Base-by-base conservation (phyloP, 768 basidiomycete genomes). In the Macrocybe gigantea region DNA sequence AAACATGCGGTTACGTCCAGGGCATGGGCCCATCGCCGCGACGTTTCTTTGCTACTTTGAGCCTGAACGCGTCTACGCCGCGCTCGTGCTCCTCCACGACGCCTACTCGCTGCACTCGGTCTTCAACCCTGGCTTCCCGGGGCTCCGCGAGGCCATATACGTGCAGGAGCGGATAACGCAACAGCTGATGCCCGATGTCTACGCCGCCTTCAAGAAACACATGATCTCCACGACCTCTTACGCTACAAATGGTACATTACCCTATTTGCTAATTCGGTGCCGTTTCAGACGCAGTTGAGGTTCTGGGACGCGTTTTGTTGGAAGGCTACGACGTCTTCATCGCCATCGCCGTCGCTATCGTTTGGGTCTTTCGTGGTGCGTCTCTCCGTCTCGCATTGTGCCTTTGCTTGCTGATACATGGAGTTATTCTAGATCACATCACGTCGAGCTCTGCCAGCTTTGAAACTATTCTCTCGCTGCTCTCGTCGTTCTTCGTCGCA, bases 161-260 rank as follows among this genome's bases (percentile, higher is more conserved):
- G 79, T 97, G 6, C 94, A 97, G 61, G 95, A 99, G 61, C 80
- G 87, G 39, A 76, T 96, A 38, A 89, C 83, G 63, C 81, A 94
- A 63, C 73, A 75, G 51, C 11, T 88, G 72, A 86, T 98, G 84
- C 96, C 96, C 0, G 83, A 79, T 29, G 91, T 98, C 29, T 94
- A 88, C 57, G 73, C 72, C 13, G 83, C 89, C 13, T 93, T 97
- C 68, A 80, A 83, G 69, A 85, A 80, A 57, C 85, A 97, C 57
- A 86, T 80, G 78, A 87, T 99, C 49, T 88, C 88, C 6, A 93
- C 92, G 9, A 94, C 93, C 30, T 82, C 91, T 13, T 99, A 95
- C 68, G 93, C 93, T 29, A 97, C 95, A 1, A 98, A 98, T 98
- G 96, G 96, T 99, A 97, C 63, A 98, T 99, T 65, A 98, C 96